These are phyloP conservation scores for Solanum acaule DNA, from an alignment of 257 asterid genomes.

Conservation along the genomic window DNA sequence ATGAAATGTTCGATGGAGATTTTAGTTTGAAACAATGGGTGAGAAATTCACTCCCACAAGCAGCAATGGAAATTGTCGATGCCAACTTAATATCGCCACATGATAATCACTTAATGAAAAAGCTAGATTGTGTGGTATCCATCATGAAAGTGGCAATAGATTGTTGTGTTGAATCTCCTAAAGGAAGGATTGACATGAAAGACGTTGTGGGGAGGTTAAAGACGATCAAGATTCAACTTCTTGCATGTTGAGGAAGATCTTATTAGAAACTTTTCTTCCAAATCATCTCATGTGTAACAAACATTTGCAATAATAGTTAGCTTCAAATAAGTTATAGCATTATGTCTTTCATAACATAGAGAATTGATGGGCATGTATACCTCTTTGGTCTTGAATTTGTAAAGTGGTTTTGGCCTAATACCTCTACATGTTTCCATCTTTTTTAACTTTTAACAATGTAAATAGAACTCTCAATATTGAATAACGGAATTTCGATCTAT, in stretches of 20 bases:
- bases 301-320: no score
- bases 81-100: neutral
- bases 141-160: neutral
- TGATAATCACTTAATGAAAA: neutral
- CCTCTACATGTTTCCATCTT: no score
- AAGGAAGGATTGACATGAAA: neutral
- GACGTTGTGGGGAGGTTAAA: neutral
- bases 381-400: no score
- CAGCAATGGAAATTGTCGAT: neutral
- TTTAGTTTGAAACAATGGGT: neutral
- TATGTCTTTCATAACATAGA: no score
- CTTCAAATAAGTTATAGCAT: no score
- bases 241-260: neutral
- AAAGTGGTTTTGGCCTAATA: no score
- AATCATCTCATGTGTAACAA: no score
- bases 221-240: neutral
- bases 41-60: neutral
- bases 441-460: no score
- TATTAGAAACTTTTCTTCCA: neutral
- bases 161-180: neutral
- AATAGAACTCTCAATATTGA: no score
- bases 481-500: no score
- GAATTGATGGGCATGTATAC: no score
- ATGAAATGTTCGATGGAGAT: neutral
- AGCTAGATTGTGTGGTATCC: neutral